Percentiles rank a stretch among this genome's conserved stretches.
Conservation (phyloP, 169 alveolate genomes). For the Perkinsus olseni region DNA sequence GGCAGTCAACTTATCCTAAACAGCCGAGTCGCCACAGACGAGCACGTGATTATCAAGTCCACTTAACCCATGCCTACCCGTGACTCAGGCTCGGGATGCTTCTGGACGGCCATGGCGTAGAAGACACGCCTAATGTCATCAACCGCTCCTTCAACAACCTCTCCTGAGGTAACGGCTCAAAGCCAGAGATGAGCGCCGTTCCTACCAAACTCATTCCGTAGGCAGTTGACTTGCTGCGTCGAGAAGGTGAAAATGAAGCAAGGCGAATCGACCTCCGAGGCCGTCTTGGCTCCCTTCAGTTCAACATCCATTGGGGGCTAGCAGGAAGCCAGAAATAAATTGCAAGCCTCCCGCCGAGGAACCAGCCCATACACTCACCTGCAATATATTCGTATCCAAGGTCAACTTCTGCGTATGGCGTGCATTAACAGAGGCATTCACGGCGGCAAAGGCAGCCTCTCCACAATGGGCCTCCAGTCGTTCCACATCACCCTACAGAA, state of each 20-base stretch:
- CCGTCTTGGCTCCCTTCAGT: constrained; percentile 55
- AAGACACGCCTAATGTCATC: constrained; percentile 71
- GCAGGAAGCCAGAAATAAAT: neutral
- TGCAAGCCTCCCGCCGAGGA: neutral
- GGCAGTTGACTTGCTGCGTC: constrained; percentile 73
- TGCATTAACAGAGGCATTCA: constrained; percentile 55
- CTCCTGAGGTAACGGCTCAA: constrained; percentile 43
- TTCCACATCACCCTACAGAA: neutral
- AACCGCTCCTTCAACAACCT: constrained; percentile 39
- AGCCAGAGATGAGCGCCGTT: neutral
- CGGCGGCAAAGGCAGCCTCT: constrained; percentile 48
- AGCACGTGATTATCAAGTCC: too few species aligned
- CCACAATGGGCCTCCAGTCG: constrained; percentile 52
- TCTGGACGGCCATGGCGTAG: constrained; percentile 65
- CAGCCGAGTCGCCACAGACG: too few species aligned
- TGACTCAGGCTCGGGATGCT: constrained; percentile 44
- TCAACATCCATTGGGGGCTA: constrained; percentile 55
- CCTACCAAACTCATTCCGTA: constrained; percentile 48
- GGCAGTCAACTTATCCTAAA: constrained; percentile 16
- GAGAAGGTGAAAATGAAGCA: constrained; percentile 65
- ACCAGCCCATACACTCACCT: neutral
- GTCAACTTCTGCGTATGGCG: constrained; percentile 47
- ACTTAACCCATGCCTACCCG: neutral
- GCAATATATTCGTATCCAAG: constrained; percentile 51
- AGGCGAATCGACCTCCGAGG: constrained; percentile 45